Base-by-base conservation (phyloP, 2,329 filamentous ascomycete genomes). In the Clarireedia homoeocarpa region DNA sequence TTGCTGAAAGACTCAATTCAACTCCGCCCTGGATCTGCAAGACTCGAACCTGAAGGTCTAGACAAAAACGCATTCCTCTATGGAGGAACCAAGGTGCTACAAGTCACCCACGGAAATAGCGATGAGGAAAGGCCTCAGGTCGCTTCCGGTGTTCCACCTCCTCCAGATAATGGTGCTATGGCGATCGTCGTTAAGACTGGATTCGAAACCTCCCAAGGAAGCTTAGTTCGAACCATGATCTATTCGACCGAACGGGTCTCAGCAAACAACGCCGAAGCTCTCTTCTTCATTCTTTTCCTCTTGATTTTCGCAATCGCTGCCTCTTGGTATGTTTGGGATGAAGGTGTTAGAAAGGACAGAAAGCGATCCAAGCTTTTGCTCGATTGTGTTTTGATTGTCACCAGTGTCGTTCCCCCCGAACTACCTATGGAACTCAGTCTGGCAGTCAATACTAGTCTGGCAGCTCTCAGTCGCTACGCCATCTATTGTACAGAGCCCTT, bases 401-500 rank as follows among this genome's bases (percentile, higher is more conserved):
- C 94, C 42, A 96, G 91, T 69, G 94, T 99, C 58, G 94, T 99
- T 1, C 94, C 94, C n/a, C 94, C 94, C 1, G 94, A 99, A 74
- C 77, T 99, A 60, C 94, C 94, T 12, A 99, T 99, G 94, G 95
- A 99, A 70, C 81, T 99, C 52, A 96, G 89, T 73, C 77, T 99
- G 66, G 95, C 95, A 48, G 95, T 99, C 70, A 99, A 99, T 75
- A 99, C 94, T 12, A 95, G 89, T 79, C 76, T 99, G 71, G 91
- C 94, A 50, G 92, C 94, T 27, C 78, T 99, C 39, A 95, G 91
- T 73, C 95, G 92, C 72, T 92, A 86, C 65, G 94, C 95, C 59
- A 99, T 99, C 66, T 99, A 96, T 78, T 99, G 94, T 71, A 99
- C 94, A 2, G 95, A 99, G 71, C 94, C 94, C 27, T 99, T 99